Evolutionary conservation across 2,329 filamentous ascomycete species (phyloP).

Genomic region (Ophiostoma sp.): DNA sequence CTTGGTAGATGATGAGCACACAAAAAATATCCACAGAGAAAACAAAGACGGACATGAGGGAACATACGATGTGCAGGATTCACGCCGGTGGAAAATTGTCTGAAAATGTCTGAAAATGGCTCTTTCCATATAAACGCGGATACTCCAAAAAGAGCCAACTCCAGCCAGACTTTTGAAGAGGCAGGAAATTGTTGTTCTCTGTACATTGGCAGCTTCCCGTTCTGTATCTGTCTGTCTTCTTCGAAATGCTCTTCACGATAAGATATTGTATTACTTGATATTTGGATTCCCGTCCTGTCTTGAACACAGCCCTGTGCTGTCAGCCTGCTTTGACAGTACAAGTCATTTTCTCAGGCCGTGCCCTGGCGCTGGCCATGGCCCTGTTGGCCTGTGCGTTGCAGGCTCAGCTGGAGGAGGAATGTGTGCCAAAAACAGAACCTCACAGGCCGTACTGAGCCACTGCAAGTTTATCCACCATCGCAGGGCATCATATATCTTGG

Average conservation of each 20-base stretch:
- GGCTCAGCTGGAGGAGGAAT: background rate
- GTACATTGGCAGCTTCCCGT: background rate
- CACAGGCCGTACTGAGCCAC: background rate
- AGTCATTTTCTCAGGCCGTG: too few relatives aligned
- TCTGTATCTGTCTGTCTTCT: background rate
- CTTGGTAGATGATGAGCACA: background rate
- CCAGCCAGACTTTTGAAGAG: background rate
- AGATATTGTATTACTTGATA: background rate
- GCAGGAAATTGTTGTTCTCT: background rate
- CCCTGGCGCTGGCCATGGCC: background rate
- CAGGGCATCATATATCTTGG: too few relatives aligned
- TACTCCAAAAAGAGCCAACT: background rate
- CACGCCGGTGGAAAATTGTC: too few relatives aligned
- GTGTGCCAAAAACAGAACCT: constrained; percentile 14
- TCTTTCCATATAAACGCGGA: background rate
- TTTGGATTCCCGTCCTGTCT: background rate
- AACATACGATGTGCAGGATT: background rate
- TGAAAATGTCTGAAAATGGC: background rate
- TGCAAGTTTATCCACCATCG: background rate
- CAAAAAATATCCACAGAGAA: background rate
- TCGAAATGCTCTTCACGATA: background rate
- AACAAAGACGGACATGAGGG: background rate
- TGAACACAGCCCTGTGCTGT: constrained; percentile 7
- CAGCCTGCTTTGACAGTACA: too few relatives aligned
- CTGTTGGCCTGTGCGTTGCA: constrained; percentile 1